These are phyloP conservation scores for Auricularia cornea DNA, from an alignment of 768 basidiomycete genomes.

Conservation along the genomic window DNA sequence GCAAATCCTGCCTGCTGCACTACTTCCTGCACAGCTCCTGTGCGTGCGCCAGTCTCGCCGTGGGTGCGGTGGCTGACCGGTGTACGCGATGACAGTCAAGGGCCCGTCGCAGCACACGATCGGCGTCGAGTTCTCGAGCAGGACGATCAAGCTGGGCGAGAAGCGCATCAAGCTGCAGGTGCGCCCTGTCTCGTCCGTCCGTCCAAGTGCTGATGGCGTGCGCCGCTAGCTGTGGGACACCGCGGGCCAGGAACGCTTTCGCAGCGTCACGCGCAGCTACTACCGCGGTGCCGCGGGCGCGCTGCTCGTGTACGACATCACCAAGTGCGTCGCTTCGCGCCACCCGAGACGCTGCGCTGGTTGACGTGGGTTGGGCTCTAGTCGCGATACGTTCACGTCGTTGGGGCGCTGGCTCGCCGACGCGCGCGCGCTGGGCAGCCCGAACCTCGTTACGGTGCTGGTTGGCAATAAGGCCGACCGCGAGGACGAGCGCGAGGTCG, in stretches of 20 bases:
- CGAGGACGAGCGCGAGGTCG: slow-evolving; percentile 92
- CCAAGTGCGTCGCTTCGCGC: slow-evolving; percentile 70
- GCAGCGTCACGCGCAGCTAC: slow-evolving; percentile 77
- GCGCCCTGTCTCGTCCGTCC: slow-evolving; percentile 13
- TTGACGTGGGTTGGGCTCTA: slow-evolving; percentile 21
- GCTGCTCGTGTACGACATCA: slow-evolving; percentile 90
- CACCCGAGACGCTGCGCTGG: no score
- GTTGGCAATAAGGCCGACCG: slow-evolving; percentile 95
- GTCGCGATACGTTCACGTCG: slow-evolving; percentile 80
- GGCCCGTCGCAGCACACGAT: slow-evolving; percentile 97
- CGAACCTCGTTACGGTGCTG: slow-evolving; percentile 79
- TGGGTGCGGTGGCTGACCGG: slow-evolving; percentile 9
- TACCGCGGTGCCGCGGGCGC: slow-evolving; percentile 92
- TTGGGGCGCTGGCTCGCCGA: slow-evolving; percentile 88
- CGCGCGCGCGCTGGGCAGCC: slow-evolving; percentile 85
- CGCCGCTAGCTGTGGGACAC: slow-evolving; percentile 81
- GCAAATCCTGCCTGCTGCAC: slow-evolving; percentile 94
- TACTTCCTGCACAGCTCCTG: slow-evolving; percentile 95
- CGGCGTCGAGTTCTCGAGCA: slow-evolving; percentile 94
- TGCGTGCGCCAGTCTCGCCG: slow-evolving; percentile 34
- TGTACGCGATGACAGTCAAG: slow-evolving; percentile 64
- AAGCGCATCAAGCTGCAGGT: slow-evolving; percentile 95
- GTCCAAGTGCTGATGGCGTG: slow-evolving; percentile 5
- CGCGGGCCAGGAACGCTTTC: slow-evolving; percentile 77
- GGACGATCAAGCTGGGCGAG: slow-evolving; percentile 88